A percentile compares a stretch with the other conserved stretches of the same genome.
Evolutionary conservation across 1,139 yeast genomes (phyloP).

Genomic region (Magnusiomyces tetraspermus): DNA sequence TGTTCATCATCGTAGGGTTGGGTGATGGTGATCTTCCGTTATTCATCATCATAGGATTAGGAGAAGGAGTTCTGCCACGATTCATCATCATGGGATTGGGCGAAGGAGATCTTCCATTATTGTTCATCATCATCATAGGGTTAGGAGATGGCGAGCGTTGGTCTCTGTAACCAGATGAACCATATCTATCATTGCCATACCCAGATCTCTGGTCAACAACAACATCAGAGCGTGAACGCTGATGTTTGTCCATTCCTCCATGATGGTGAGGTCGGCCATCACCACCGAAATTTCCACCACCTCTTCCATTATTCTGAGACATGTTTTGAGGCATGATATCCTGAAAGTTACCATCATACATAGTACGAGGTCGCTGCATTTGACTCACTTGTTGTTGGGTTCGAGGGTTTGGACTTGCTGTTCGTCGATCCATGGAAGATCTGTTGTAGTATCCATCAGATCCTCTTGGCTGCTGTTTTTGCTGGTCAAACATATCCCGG

Average conservation of each 20-base stretch:
- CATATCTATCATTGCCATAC: conserved; percentile 1
- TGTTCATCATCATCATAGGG: conserved; percentile 1
- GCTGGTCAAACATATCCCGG: conserved; percentile 23
- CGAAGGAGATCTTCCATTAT: conserved; percentile 2
- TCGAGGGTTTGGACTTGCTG: conserved; percentile 4
- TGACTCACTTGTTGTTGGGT: too few relatives aligned
- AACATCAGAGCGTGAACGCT: conserved; percentile 22
- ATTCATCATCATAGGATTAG: conserved; percentile 11
- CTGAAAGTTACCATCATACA: conserved; percentile 5
- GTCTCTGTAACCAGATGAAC: background rate
- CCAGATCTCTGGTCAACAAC: conserved; percentile 16
- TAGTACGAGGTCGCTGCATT: conserved; percentile 5
- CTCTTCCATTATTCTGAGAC: too few relatives aligned
- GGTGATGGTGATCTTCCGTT: background rate
- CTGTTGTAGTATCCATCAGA: background rate
- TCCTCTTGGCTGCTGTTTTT: background rate
- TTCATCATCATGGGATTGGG: conserved; percentile 7
- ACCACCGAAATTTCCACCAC: background rate
- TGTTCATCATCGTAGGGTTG: too few relatives aligned
- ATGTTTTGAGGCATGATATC: background rate
- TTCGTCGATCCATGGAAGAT: background rate
- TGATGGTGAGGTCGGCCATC: background rate
- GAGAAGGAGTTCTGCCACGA: conserved; percentile 9
- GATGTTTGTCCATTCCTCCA: conserved; percentile 14
- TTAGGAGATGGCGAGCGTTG: background rate